phyloP scores from a whole-genome alignment of 495 filamentous ascomycete genomes.

The Penicillium steckii region DNA sequence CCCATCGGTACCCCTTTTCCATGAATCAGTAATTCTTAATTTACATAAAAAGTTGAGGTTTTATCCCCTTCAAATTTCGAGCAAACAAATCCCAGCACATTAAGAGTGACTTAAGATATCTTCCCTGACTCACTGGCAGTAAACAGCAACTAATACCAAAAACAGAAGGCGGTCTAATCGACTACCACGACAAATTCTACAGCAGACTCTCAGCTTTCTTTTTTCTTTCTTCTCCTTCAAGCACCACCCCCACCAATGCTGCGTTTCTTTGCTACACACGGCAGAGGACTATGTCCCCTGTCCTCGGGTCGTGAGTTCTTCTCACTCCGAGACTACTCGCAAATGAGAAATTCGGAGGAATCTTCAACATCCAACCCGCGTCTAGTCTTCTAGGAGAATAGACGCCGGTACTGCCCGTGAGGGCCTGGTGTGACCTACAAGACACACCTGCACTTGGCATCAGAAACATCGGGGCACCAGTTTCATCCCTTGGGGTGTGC shows the following conservation, averaged over 20 bases:
- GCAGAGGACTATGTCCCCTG: conserved; percentile 30
- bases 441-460: conserved; percentile 93
- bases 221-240: conserved; percentile 56
- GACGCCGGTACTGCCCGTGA: conserved; percentile 71
- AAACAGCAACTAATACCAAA: background rate
- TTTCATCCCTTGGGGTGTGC: conserved; percentile 16
- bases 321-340: conserved; percentile 45
- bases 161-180: conserved; percentile 11
- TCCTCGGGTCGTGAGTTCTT: conserved; percentile 20
- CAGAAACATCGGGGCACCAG: conserved; percentile 85
- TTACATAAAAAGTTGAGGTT: too few species aligned
- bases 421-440: conserved; percentile 80
- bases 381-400: conserved; percentile 23
- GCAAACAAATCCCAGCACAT: too few species aligned
- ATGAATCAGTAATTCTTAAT: too few species aligned
- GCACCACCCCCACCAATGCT: conserved; percentile 94
- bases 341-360: conserved; percentile 99
- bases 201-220: conserved; percentile 25
- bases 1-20: too few species aligned
- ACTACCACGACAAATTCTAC: background rate
- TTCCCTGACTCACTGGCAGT: background rate
- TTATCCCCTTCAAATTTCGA: too few species aligned
- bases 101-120: background rate
- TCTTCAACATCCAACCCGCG: conserved; percentile 68
- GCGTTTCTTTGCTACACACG: conserved; percentile 99